Percentiles rank a stretch among this genome's conserved stretches.
Conservation (phyloP, 2,329 filamentous ascomycete species). For the Lasiodiplodia sp. region DNA sequence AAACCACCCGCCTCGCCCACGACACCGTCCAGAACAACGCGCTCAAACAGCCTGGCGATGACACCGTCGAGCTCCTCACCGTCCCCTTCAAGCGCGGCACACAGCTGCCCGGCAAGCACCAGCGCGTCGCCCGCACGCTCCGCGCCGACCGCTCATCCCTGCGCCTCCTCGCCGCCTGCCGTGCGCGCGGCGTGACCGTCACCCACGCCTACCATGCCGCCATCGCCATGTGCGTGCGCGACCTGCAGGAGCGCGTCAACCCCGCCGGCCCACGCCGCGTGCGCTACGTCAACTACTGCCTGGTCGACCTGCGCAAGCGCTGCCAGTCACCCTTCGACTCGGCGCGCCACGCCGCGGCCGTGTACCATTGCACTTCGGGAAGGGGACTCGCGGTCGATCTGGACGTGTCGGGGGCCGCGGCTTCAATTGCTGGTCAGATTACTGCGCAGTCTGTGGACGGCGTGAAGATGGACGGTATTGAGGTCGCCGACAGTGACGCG, state of each 20-base stretch:
- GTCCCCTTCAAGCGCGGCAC: slow-evolving; percentile 29
- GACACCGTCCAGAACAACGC: neutral
- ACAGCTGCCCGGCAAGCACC: slow-evolving; percentile 30
- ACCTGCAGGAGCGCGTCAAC: slow-evolving; percentile 15
- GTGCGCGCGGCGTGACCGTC: slow-evolving; percentile 25
- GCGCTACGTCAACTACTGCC: slow-evolving; percentile 32
- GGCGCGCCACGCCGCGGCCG: slow-evolving; percentile 30
- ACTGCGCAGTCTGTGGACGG: neutral
- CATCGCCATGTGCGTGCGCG: slow-evolving; percentile 30
- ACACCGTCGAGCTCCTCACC: slow-evolving; percentile 14
- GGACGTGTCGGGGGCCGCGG: slow-evolving; percentile 14
- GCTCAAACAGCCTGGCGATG: neutral
- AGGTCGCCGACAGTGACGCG: neutral
- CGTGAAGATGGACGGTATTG: too few species aligned
- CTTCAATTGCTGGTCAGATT: too few species aligned
- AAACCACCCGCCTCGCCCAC: slow-evolving; percentile 3
- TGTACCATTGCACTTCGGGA: slow-evolving; percentile 35
- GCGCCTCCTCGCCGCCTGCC: slow-evolving; percentile 30
- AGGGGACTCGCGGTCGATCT: slow-evolving; percentile 31
- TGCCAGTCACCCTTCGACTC: slow-evolving; percentile 29
- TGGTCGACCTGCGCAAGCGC: slow-evolving; percentile 31
- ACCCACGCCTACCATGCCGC: slow-evolving; percentile 34
- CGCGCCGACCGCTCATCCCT: slow-evolving; percentile 20
- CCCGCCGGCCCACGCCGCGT: neutral
- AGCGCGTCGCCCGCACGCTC: slow-evolving; percentile 30